Evolutionary conservation across 164 flowering plant species (phyloP).

Genomic region (Annona squamosa): DNA sequence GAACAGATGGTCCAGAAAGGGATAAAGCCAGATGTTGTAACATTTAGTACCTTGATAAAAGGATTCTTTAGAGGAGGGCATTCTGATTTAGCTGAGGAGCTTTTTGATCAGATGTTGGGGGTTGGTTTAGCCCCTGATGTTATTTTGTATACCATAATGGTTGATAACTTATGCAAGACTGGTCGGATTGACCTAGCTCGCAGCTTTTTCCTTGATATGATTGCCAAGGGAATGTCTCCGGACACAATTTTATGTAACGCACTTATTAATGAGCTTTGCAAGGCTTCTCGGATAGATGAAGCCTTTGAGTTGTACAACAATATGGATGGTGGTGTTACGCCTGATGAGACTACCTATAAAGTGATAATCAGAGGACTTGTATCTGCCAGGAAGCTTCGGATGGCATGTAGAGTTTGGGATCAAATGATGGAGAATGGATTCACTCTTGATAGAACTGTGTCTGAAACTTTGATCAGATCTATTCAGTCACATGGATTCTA

Average conservation of each 20-base stretch:
- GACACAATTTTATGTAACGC: constrained; percentile 80
- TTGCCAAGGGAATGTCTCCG: constrained; percentile 50
- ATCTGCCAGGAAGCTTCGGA: constrained; percentile 46
- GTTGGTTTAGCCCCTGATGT: constrained; percentile 59
- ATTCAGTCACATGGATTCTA: constrained; percentile 20
- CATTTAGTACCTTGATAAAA: constrained; percentile 69
- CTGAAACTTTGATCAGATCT: constrained; percentile 50
- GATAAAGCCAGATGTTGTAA: constrained; percentile 62
- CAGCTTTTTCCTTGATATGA: constrained; percentile 53
- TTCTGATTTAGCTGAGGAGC: constrained; percentile 47
- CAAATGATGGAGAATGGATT: constrained; percentile 96
- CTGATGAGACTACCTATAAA: constrained; percentile 83
- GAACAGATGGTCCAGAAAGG: constrained; percentile 69
- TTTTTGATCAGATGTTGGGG: constrained; percentile 59
- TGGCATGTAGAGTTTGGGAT: constrained; percentile 80
- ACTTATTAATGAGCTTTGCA: constrained; percentile 74
- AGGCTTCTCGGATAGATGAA: constrained; percentile 47
- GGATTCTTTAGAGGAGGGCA: constrained; percentile 60
- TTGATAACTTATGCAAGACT: constrained; percentile 68
- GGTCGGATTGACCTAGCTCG: constrained; percentile 53
- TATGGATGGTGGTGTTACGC: constrained; percentile 51
- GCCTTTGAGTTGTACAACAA: constrained; percentile 61
- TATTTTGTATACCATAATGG: constrained; percentile 51
- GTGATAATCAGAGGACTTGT: constrained; percentile 72
- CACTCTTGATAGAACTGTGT: constrained; percentile 60